Conservation (phyloP, 495 filamentous ascomycete genomes). For the Glarea lozoyensis region DNA sequence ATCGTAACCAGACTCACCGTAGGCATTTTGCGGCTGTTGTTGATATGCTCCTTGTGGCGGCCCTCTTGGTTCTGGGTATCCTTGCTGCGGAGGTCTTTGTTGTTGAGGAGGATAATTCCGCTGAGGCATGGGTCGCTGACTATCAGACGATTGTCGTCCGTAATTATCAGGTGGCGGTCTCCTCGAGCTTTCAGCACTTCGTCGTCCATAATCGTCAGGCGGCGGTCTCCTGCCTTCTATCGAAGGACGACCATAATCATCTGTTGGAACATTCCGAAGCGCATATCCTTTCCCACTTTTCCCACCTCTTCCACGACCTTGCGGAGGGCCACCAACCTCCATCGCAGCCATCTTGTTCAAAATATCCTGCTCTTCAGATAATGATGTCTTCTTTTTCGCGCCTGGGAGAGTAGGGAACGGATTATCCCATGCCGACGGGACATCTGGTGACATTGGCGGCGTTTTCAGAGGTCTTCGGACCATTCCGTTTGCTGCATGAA, state of each 20-base stretch:
- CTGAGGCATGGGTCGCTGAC: constrained; percentile 13
- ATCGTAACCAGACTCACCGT: constrained; percentile 15
- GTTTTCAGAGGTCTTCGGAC: constrained; percentile 22
- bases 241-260: constrained; percentile 12
- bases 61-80: constrained; percentile 20
- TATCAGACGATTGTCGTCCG: constrained; percentile 15
- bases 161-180: constrained; percentile 1
- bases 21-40: constrained; percentile 17
- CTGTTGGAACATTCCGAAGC: constrained; percentile 1
- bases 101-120: constrained; percentile 13
- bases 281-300: constrained; percentile 4
- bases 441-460: constrained; percentile 35
- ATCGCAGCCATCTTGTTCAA: constrained; percentile 47
- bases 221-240: not conserved
- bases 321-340: constrained; percentile 39
- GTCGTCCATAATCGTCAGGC: constrained; percentile 1
- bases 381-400: constrained; percentile 34
- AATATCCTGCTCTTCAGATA: constrained; percentile 36
- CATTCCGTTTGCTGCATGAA: constrained; percentile 4
- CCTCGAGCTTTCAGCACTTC: constrained; percentile 1
- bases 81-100: constrained; percentile 16
- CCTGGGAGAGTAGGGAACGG: constrained; percentile 60
- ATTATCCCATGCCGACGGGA: constrained; percentile 51
- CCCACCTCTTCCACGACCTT: constrained; percentile 6
- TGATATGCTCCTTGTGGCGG: constrained; percentile 27